phyloP scores from a whole-genome alignment of 441 rosid species.

The Biscutella laevigata region DNA sequence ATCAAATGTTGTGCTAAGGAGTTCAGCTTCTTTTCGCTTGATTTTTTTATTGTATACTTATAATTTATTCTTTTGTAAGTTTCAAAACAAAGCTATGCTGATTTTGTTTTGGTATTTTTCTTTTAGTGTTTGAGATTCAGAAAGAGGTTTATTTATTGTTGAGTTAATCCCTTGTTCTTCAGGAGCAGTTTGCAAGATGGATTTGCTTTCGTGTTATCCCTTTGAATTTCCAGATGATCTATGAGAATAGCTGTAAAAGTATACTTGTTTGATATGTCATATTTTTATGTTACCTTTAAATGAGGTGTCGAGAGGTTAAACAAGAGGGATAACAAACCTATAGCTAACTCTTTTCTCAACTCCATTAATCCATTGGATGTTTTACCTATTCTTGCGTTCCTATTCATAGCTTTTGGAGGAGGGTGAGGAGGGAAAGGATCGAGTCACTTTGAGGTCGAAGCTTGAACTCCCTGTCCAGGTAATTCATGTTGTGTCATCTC shows the following conservation, averaged over 20 bases:
- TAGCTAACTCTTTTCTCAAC: not conserved
- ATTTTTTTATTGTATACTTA: not conserved
- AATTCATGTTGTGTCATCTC: conserved; percentile 12
- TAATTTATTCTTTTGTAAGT: not conserved
- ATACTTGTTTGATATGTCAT: not conserved
- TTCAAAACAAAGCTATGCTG: not conserved
- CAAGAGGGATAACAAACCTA: not conserved
- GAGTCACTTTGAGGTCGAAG: conserved; percentile 77
- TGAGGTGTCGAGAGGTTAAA: not conserved
- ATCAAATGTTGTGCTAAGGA: not conserved
- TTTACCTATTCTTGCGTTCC: conserved; percentile 8
- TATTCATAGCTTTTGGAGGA: conserved; percentile 71
- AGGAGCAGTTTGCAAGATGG: conserved; percentile 5
- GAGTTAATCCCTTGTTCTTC: conserved; percentile 1
- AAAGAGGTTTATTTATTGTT: not conserved
- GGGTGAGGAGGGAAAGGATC: conserved; percentile 90
- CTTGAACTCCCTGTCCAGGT: conserved; percentile 99
- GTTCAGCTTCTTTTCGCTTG: not conserved
- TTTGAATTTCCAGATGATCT: not conserved
- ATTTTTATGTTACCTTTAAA: not conserved
- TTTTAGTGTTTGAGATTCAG: not conserved
- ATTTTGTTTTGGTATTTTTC: not conserved
- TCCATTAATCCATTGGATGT: not conserved
- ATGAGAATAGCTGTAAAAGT: conserved; percentile 2
- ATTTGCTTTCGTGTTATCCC: not conserved